Conservation (phyloP, 129 eudicot species). For the sunflower (Helianthus annuus) region DNA sequence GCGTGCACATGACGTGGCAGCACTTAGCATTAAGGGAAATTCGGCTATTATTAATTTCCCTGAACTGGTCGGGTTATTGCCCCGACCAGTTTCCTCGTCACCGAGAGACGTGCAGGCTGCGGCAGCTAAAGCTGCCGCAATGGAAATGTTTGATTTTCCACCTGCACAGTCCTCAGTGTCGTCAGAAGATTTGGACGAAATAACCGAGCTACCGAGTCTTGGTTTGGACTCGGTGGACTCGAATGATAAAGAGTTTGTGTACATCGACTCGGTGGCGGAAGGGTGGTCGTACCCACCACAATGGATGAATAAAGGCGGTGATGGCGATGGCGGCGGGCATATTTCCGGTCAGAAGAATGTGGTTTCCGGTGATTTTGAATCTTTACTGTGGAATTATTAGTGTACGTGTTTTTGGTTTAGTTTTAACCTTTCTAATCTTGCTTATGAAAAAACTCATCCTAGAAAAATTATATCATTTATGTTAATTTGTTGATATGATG, state of each 20-base stretch:
- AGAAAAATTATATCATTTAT: background rate
- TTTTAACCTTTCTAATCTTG: constrained; percentile 10
- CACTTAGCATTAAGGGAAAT: constrained; percentile 71
- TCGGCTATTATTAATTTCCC: constrained; percentile 89
- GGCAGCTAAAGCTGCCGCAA: constrained; percentile 86
- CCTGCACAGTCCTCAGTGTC: constrained; percentile 16
- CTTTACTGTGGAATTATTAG: constrained; percentile 54
- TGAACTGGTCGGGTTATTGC: constrained; percentile 55
- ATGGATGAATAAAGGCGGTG: constrained; percentile 38
- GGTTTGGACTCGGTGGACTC: constrained; percentile 49
- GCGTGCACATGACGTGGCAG: constrained; percentile 95
- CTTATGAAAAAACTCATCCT: background rate
- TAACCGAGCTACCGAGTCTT: constrained; percentile 68
- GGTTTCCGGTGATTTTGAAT: constrained; percentile 41
- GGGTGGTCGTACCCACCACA: constrained; percentile 76
- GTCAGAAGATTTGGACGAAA: constrained; percentile 62
- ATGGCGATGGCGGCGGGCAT: constrained; percentile 29
- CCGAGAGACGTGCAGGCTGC: constrained; percentile 87
- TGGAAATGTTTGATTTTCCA: constrained; percentile 55
- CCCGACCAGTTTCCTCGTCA: constrained; percentile 57
- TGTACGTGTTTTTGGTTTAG: background rate
- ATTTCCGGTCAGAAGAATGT: constrained; percentile 32
- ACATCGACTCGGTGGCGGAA: constrained; percentile 49
- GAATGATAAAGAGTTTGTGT: constrained; percentile 51
- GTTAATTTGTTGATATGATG: constrained; percentile 18